These are phyloP conservation scores for Diaporthe batatas DNA, from an alignment of 2,329 filamentous ascomycete species.

Conservation along the genomic window DNA sequence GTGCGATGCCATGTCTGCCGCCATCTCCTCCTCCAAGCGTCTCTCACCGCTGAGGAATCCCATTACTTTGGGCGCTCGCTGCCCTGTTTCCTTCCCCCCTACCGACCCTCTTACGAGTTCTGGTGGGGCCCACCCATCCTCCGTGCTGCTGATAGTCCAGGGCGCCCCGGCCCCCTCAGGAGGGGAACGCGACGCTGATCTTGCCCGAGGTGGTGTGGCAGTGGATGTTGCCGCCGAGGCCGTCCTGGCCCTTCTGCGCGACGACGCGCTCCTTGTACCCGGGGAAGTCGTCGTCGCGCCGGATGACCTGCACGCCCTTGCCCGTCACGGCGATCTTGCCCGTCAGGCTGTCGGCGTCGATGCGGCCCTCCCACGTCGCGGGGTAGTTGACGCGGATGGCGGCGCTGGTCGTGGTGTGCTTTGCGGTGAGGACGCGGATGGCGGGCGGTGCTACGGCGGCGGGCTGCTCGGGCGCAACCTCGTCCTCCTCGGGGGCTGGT, in stretches of 20 bases:
- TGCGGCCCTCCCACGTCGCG: constrained; percentile 61
- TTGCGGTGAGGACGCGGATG: constrained; percentile 55
- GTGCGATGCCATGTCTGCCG: not conserved
- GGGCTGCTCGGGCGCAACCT: not conserved
- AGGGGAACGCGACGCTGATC: constrained; percentile 28
- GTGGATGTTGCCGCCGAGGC: constrained; percentile 26
- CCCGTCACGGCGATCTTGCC: constrained; percentile 58
- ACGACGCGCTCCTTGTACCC: constrained; percentile 50
- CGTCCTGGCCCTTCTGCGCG: constrained; percentile 58
- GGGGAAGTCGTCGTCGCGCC: constrained; percentile 49
- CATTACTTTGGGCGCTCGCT: not conserved
- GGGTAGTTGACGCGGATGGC: constrained; percentile 60
- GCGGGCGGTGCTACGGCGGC: constrained; percentile 39
- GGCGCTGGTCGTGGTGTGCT: constrained; percentile 62
- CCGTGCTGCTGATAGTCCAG: too few relatives aligned
- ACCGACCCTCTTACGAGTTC: not conserved
- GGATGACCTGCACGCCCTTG: constrained; percentile 57
- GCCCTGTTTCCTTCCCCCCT: not conserved
- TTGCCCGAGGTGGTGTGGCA: constrained; percentile 36
- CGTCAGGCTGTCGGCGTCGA: constrained; percentile 56
- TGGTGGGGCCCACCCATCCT: not conserved
- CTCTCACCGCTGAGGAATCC: not conserved
- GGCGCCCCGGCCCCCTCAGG: not conserved
- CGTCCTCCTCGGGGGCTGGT: not conserved
- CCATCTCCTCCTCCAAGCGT: not conserved